Evolutionary conservation across 257 asterid genomes (phyloP).

Genomic region (Primulina huaijiensis): DNA sequence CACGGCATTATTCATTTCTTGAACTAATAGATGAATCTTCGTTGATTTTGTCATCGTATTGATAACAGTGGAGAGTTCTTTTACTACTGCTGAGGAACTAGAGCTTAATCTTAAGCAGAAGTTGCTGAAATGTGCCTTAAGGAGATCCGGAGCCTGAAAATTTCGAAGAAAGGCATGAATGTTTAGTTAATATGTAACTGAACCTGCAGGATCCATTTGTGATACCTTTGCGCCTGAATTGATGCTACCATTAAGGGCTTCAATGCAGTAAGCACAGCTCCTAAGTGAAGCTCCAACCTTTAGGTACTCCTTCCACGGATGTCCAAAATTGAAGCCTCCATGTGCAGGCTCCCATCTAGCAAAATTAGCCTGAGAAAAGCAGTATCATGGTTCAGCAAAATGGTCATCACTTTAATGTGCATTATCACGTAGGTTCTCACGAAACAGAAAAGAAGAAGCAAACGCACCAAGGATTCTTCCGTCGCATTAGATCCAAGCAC

Average conservation of each 20-base stretch:
- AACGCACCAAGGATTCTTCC: slow-evolving; percentile 74
- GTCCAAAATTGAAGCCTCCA: slow-evolving; percentile 52
- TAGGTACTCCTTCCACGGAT: slow-evolving; percentile 69
- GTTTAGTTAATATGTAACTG: background rate
- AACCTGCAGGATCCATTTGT: background rate
- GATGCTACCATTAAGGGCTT: slow-evolving; percentile 47
- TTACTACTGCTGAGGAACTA: slow-evolving; percentile 45
- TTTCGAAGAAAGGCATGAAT: slow-evolving; percentile 3
- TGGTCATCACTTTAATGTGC: background rate
- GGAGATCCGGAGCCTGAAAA: slow-evolving; percentile 48
- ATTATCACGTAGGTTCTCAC: no score
- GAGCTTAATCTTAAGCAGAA: slow-evolving; percentile 42
- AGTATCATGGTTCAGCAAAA: background rate
- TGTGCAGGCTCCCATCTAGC: slow-evolving; percentile 83
- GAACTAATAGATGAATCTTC: slow-evolving; percentile 41
- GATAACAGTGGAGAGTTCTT: slow-evolving; percentile 46
- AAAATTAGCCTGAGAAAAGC: slow-evolving; percentile 50
- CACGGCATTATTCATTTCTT: slow-evolving; percentile 55
- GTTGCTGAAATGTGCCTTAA: slow-evolving; percentile 49
- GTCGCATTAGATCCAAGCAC: slow-evolving; percentile 65
- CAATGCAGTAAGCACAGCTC: slow-evolving; percentile 64
- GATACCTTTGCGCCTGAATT: slow-evolving; percentile 48
- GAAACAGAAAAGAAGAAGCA: slow-evolving; percentile 9
- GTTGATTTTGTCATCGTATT: slow-evolving; percentile 49
- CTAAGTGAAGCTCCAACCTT: slow-evolving; percentile 61